Percentiles rank a stretch among this genome's conserved stretches.
Conservation (phyloP, 768 basidiomycete genomes). For the Lactarius evosmus region DNA sequence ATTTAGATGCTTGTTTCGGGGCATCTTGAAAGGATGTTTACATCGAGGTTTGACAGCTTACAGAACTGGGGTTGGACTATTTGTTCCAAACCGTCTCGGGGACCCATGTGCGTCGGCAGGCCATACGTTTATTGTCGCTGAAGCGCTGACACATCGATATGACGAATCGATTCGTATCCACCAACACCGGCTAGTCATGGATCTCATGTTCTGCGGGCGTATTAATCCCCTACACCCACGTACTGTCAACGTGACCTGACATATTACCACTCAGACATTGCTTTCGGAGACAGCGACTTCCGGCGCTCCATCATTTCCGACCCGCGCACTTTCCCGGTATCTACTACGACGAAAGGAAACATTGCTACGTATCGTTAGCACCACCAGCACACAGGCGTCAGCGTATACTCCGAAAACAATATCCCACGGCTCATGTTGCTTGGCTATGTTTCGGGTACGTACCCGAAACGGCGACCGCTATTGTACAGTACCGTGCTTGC, state of each 20-base stretch:
- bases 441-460: slow-evolving; percentile 79
- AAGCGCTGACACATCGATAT: slow-evolving; percentile 62
- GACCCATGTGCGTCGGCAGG: slow-evolving; percentile 77
- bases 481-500: slow-evolving; percentile 67
- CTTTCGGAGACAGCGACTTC: slow-evolving; percentile 77
- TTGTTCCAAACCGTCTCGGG: slow-evolving; percentile 66
- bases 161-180: slow-evolving; percentile 63
- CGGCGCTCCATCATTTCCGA: slow-evolving; percentile 63
- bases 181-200: slow-evolving; percentile 58
- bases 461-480: slow-evolving; percentile 65
- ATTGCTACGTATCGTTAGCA: slow-evolving; percentile 63
- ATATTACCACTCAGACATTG: slow-evolving; percentile 52
- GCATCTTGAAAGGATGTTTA: neutral
- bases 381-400: slow-evolving; percentile 78
- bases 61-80: slow-evolving; percentile 59
- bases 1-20: neutral
- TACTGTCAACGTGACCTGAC: neutral
- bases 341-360: slow-evolving; percentile 67
- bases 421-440: slow-evolving; percentile 73
- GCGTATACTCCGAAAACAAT: slow-evolving; percentile 74
- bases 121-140: slow-evolving; percentile 73
- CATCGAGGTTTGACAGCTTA: neutral
- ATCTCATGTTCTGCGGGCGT: neutral
- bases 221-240: neutral
- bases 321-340: slow-evolving; percentile 53